Conservation (phyloP, 805 yeast species). For the Suhomyces vadensis region DNA sequence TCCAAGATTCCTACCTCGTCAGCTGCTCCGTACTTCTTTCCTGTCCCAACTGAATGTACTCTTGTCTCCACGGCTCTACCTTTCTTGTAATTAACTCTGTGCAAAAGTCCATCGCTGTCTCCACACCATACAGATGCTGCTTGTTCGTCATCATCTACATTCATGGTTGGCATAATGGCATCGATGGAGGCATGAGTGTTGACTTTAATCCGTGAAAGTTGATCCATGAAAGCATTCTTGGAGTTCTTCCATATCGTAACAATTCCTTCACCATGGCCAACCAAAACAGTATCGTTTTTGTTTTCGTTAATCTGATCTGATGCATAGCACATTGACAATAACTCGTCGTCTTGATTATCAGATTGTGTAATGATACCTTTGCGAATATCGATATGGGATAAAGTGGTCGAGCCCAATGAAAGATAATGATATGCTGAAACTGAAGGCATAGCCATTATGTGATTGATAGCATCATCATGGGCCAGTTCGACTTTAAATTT, state of each 20-base stretch:
- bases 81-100: slow-evolving; percentile 61
- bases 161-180: slow-evolving; percentile 59
- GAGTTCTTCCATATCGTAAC: slow-evolving; percentile 82
- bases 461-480: slow-evolving; percentile 79
- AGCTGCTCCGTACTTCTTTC: slow-evolving; percentile 36
- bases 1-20: slow-evolving; percentile 83
- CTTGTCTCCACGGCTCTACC: slow-evolving; percentile 68
- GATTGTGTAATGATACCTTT: slow-evolving; percentile 65
- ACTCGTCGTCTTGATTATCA: slow-evolving; percentile 93
- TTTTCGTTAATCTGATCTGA: slow-evolving; percentile 48
- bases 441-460: slow-evolving; percentile 67
- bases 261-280: slow-evolving; percentile 91
- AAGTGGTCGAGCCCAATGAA: slow-evolving; percentile 78
- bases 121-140: slow-evolving; percentile 71
- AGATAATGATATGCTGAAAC: slow-evolving; percentile 77
- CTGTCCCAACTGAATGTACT: slow-evolving; percentile 53
- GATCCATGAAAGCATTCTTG: slow-evolving; percentile 71
- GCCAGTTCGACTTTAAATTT: slow-evolving; percentile 52
- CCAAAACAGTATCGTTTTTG: slow-evolving; percentile 62
- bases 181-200: slow-evolving; percentile 74
- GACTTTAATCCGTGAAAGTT: slow-evolving; percentile 71
- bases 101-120: slow-evolving; percentile 71
- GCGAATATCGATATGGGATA: slow-evolving; percentile 76
- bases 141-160: slow-evolving; percentile 47
- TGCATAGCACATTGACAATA: slow-evolving; percentile 71